Evolutionary conservation across 805 yeast genomes (phyloP).

Genomic region (Suhomyces canberraensis): DNA sequence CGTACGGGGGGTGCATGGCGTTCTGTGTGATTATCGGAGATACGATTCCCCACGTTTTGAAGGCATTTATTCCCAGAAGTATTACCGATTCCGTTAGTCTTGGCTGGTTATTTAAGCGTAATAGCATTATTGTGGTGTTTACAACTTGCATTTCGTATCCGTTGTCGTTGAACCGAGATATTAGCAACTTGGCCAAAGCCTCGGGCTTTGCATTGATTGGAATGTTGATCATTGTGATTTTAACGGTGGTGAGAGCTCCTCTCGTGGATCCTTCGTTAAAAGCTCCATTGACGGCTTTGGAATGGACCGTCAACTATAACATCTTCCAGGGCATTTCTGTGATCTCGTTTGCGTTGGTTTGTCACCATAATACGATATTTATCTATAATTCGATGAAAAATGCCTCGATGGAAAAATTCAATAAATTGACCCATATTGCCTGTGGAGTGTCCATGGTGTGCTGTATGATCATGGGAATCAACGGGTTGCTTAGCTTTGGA

Average conservation of each 20-base stretch:
- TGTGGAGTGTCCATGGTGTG: slow-evolving; percentile 78
- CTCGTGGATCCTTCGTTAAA: slow-evolving; percentile 44
- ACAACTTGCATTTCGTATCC: slow-evolving; percentile 79
- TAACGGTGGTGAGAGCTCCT: slow-evolving; percentile 77
- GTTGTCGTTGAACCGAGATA: slow-evolving; percentile 73
- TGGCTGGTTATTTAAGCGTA: slow-evolving; percentile 59
- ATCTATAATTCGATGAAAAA: slow-evolving; percentile 79
- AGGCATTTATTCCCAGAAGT: slow-evolving; percentile 55
- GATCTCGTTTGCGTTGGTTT: slow-evolving; percentile 90
- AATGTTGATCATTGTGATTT: slow-evolving; percentile 72
- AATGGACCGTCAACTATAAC: slow-evolving; percentile 56
- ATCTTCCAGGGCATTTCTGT: slow-evolving; percentile 91
- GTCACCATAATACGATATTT: slow-evolving; percentile 91
- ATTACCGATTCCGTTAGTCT: slow-evolving; percentile 31
- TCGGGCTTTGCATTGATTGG: slow-evolving; percentile 82
- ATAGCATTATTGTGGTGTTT: slow-evolving; percentile 65
- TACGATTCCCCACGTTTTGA: slow-evolving; percentile 85
- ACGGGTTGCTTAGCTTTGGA: slow-evolving; percentile 75
- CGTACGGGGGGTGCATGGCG: slow-evolving; percentile 92
- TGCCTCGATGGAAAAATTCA: slow-evolving; percentile 74
- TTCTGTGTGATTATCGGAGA: slow-evolving; percentile 94
- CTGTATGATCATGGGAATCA: slow-evolving; percentile 72
- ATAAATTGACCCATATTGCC: slow-evolving; percentile 76
- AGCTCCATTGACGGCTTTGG: slow-evolving; percentile 44
- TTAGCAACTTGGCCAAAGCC: slow-evolving; percentile 82